Conservation (phyloP, 1,284 basidiomycete genomes). For the Exobasidium cylindrosporum region DNA sequence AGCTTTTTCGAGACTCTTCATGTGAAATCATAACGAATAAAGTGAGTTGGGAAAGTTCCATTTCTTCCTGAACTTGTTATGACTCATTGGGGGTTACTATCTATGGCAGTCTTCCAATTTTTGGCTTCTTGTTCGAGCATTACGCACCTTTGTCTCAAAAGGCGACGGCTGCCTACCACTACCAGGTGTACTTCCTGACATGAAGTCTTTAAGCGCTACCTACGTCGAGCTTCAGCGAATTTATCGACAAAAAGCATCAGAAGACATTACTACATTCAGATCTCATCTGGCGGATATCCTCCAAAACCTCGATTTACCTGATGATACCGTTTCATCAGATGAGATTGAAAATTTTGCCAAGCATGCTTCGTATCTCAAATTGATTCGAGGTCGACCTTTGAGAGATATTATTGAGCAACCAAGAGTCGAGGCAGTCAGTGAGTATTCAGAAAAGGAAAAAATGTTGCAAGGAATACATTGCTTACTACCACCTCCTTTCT, state of each 20-base stretch:
- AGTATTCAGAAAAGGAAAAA: no score
- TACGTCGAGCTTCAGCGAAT: constrained; percentile 77
- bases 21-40: constrained; percentile 56
- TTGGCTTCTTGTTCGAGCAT: constrained; percentile 78
- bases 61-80: not conserved
- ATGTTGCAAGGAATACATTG: no score
- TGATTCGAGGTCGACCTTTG: constrained; percentile 70
- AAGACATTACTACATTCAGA: constrained; percentile 65
- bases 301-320: constrained; percentile 22
- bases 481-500: not conserved
- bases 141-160: constrained; percentile 62
- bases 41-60: constrained; percentile 41
- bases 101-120: constrained; percentile 64
- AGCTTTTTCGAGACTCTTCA: constrained; percentile 64
- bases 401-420: constrained; percentile 52
- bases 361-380: constrained; percentile 77
- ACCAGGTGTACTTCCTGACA: constrained; percentile 78
- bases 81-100: not conserved
- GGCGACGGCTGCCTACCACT: constrained; percentile 59
- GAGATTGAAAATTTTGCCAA: constrained; percentile 80
- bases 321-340: constrained; percentile 55
- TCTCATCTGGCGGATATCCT: constrained; percentile 45
- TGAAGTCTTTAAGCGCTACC: constrained; percentile 82
- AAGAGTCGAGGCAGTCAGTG: constrained; percentile 30
- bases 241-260: constrained; percentile 69